Conservation (phyloP, 179 eudicot genomes). For the Camellia oleifera region DNA sequence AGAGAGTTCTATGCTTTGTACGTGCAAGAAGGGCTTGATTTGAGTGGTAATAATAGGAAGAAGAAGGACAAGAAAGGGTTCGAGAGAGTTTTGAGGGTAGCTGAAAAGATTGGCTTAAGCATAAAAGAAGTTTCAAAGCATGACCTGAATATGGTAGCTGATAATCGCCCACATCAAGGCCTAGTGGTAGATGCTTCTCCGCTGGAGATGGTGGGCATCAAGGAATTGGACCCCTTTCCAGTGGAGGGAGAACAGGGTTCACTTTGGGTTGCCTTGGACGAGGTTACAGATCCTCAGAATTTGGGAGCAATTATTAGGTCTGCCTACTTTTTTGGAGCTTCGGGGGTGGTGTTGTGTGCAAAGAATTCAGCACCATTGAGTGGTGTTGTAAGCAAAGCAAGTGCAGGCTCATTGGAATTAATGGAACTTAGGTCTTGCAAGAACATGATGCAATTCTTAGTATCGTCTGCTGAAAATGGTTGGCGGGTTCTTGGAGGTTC, state of each 20-base stretch:
- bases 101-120: constrained; percentile 65
- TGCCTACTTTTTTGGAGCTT: constrained; percentile 88
- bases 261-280: constrained; percentile 96
- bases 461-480: constrained; percentile 81
- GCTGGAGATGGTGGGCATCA: constrained; percentile 75
- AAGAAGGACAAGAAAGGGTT: constrained; percentile 96
- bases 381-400: constrained; percentile 97
- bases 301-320: constrained; percentile 92
- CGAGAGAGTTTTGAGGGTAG: constrained; percentile 68
- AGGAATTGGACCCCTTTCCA: constrained; percentile 62
- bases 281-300: constrained; percentile 97
- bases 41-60: constrained; percentile 70
- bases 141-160: constrained; percentile 85
- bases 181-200: constrained; percentile 93
- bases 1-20: constrained; percentile 79
- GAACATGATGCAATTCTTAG: constrained; percentile 96
- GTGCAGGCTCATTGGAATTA: constrained; percentile 94
- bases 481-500: constrained; percentile 97
- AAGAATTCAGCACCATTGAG: constrained; percentile 95
- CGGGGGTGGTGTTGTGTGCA: constrained; percentile 88
- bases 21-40: constrained; percentile 81
- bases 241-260: constrained; percentile 41
- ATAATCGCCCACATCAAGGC: constrained; percentile 99
- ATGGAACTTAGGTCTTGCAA: constrained; percentile 87
- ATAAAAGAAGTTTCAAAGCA: constrained; percentile 77